Conservation (phyloP, 495 filamentous ascomycete species). For the Xylaria venustula region DNA sequence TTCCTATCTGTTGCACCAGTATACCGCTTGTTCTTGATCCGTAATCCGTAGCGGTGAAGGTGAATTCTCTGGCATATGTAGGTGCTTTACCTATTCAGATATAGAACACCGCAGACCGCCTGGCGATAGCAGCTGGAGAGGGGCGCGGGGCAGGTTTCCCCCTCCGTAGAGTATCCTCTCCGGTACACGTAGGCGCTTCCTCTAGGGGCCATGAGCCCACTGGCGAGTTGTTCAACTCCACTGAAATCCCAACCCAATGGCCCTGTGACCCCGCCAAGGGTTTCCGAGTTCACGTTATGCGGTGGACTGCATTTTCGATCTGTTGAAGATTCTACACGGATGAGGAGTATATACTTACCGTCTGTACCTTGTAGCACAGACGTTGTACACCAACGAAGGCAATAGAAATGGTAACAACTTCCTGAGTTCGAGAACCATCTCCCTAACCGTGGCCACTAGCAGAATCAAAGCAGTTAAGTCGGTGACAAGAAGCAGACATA, state of each 20-base stretch:
- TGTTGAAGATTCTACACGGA: background rate
- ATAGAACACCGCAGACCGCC: conserved; percentile 17
- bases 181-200: conserved; percentile 11
- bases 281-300: background rate
- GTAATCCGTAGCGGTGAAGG: conserved; percentile 10
- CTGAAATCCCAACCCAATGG: conserved; percentile 13
- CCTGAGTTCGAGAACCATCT: too few species aligned
- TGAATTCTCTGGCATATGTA: conserved; percentile 10
- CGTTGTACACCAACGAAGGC: too few species aligned
- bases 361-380: background rate
- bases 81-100: conserved; percentile 18
- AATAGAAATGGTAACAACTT: too few species aligned
- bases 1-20: background rate
- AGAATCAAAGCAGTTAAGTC: too few species aligned
- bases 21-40: conserved; percentile 16
- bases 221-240: conserved; percentile 13
- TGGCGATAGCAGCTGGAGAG: conserved; percentile 10
- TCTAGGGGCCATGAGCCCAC: background rate
- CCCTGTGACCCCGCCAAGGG: conserved; percentile 14
- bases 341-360: background rate
- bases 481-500: too few species aligned
- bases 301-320: conserved; percentile 4
- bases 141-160: conserved; percentile 13
- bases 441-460: too few species aligned
- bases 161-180: conserved; percentile 4